A percentile compares a stretch with the other conserved stretches of the same genome.
Conservation (phyloP, 768 basidiomycete genomes). For the Chalciporus sphaerocephalus region DNA sequence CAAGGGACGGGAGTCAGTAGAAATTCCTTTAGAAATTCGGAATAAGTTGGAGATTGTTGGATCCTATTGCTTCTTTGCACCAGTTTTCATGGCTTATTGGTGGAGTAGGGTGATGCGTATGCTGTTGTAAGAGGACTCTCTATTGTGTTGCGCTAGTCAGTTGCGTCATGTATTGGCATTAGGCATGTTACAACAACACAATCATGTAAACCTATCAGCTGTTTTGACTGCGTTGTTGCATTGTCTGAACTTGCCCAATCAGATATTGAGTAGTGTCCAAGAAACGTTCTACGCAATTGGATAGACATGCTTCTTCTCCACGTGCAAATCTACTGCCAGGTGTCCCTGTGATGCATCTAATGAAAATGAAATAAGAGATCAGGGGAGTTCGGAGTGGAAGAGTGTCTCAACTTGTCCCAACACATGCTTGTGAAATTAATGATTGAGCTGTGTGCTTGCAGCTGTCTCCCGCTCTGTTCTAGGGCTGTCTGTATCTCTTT, state of each 20-base stretch:
- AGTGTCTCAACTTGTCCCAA: slow-evolving; percentile 79
- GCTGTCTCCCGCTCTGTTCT: slow-evolving; percentile 77
- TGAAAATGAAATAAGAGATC: slow-evolving; percentile 8
- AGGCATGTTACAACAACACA: background rate
- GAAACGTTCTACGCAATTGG: slow-evolving; percentile 90
- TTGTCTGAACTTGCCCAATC: slow-evolving; percentile 59
- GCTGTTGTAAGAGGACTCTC: slow-evolving; percentile 15
- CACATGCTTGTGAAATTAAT: slow-evolving; percentile 80
- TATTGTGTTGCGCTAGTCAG: slow-evolving; percentile 5
- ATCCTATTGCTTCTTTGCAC: slow-evolving; percentile 70
- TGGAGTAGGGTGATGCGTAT: slow-evolving; percentile 38
- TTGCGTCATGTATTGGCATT: background rate
- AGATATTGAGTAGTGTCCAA: slow-evolving; percentile 82
- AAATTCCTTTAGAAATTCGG: slow-evolving; percentile 59
- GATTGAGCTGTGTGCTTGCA: slow-evolving; percentile 68
- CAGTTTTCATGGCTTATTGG: slow-evolving; percentile 46
- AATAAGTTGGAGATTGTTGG: slow-evolving; percentile 52
- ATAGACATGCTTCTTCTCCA: slow-evolving; percentile 75
- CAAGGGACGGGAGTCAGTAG: slow-evolving; percentile 30
- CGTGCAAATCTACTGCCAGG: slow-evolving; percentile 76
- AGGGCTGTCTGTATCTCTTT: slow-evolving; percentile 79
- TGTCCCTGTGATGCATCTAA: slow-evolving; percentile 75
- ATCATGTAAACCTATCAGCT: background rate
- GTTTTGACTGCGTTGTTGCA: slow-evolving; percentile 38
- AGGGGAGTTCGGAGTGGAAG: background rate